Evolutionary conservation across 352 stramenopile genomes (phyloP), one percentile per base, ranked within the genome.

Genomic region (Sclerospora graminicola): DNA sequence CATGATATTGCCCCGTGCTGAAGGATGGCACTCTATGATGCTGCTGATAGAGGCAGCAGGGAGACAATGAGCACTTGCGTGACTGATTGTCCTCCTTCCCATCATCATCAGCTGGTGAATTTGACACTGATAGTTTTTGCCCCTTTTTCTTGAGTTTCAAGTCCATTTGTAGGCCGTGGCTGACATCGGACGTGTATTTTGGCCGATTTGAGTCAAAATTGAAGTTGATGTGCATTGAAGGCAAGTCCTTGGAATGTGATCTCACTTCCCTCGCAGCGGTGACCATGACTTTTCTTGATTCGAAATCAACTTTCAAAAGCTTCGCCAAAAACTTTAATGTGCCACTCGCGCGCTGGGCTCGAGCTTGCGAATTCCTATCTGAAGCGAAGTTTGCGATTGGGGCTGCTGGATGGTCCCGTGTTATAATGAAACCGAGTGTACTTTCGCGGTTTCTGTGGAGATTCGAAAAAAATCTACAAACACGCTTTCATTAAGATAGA

Each of bases 1-100:
- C 23, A 6, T 26, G n/a, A 10, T 33, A 33, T 2, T 53, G 31
- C 1, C 52, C 47, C 16, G 21, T 57, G 9, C 51, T 60, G 29
- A 75, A 69, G 10, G 58, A 75, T 24, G 62, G 48, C 4, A 64
- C 48, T 38, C 56, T 57, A 16, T 35, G 36, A 21, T 62, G 52
- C 32, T 57, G 53, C 4, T 24, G 41, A 38, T 56, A 53, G 3
- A 59, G 24, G 51, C 57, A 62, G 19, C 53, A 58, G 11, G 47
- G 33, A 26, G 42, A 23, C 10, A 44, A 36, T 9, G 26, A 41
- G 29, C 7, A 18, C 1, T 16, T 13, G 4, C 42, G 9, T 8
- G 15, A 9, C 6, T 33, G 13, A 14, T 30, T 31, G 13, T 47
- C 36, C 2, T 61, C 28, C 1, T 61, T 26, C 21, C 6, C 21